Evolutionary conservation across 352 stramenopile species (phyloP).

Genomic region (Pythium utonaiense): DNA sequence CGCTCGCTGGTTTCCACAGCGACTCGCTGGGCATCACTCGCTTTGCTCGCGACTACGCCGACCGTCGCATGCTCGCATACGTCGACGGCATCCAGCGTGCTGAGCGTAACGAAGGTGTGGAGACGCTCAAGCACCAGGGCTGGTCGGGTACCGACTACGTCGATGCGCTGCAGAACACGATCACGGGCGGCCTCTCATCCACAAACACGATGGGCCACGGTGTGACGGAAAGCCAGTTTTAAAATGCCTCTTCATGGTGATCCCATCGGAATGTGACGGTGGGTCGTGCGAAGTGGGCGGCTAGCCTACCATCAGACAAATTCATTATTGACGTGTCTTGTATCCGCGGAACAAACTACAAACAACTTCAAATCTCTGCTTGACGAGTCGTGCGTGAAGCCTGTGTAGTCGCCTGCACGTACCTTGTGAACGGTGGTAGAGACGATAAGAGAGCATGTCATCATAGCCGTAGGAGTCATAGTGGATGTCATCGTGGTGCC

Average conservation of each 20-base stretch:
- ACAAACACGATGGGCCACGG: conserved; percentile 97
- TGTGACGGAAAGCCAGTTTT: conserved; percentile 97
- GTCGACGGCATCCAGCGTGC: conserved; percentile 96
- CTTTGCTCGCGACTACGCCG: conserved; percentile 91
- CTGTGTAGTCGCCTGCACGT: too few species aligned
- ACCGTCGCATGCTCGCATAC: conserved; percentile 93
- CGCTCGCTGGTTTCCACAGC: conserved; percentile 97
- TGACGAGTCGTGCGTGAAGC: too few species aligned
- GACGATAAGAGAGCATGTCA: too few species aligned
- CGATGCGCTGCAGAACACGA: conserved; percentile 95
- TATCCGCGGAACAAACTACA: conserved; percentile 10
- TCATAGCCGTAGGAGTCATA: too few species aligned
- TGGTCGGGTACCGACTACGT: conserved; percentile 97
- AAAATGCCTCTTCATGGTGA: conserved; percentile 17
- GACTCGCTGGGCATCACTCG: conserved; percentile 96
- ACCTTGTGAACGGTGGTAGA: too few species aligned
- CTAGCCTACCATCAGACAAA: conserved; percentile 2
- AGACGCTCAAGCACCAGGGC: conserved; percentile 97
- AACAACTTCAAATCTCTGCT: background rate
- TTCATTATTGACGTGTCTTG: conserved; percentile 15
- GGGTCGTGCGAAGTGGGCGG: background rate
- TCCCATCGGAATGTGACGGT: background rate
- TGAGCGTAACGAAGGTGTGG: conserved; percentile 92
- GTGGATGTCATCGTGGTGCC: too few species aligned
- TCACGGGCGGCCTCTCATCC: conserved; percentile 93